Evolutionary conservation across 441 rosid species (phyloP), one percentile per base, ranked within the genome.

Genomic region (Syzygium malaccense): DNA sequence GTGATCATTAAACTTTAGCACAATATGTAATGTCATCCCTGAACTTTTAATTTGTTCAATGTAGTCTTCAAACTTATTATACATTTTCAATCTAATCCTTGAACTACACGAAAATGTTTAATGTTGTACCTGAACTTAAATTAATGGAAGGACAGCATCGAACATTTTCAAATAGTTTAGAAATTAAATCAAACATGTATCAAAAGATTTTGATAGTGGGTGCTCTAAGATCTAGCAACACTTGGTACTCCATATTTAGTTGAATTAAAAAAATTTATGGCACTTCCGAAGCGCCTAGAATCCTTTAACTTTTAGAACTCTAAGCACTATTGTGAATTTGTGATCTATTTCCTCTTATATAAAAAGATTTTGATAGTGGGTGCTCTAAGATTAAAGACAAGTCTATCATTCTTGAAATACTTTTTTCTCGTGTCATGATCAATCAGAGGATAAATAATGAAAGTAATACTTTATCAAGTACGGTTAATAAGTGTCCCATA

Each of bases 121-220:
- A 68, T 45, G 7, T 45, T 45, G 48, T 45, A 45, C 9, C 0
- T 45, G 48, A 45, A 45, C 9, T 45, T 45, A 45, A 41, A 41
- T 41, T 41, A 41, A 41, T 41, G 0, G 5, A 41, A 41, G 45
- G 8, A 33, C 0, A 2, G 20, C 2, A 19, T 19, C 33, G 8
- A 68, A 33, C 0, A 33, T 33, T 19, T 68, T 68, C 3, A 55
- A 55, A 55, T 41, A 45, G 2, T 8, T 4, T 2, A 25, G 12
- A 15, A 2, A 58, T 0, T 6, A 26, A 14, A 26, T 26, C 11
- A 0, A 14, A 58, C 0, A 58, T 58, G 3, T 13, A 58, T 0
- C 30, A 58, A 58, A 58, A 11, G 9, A 45, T 7, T 7, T 45
- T 45, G 48, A 45, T 45, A 45, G 48, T 9, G 8, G 48, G 48